Conservation (phyloP, 768 basidiomycete genomes). For the Tulasnella calospora region DNA sequence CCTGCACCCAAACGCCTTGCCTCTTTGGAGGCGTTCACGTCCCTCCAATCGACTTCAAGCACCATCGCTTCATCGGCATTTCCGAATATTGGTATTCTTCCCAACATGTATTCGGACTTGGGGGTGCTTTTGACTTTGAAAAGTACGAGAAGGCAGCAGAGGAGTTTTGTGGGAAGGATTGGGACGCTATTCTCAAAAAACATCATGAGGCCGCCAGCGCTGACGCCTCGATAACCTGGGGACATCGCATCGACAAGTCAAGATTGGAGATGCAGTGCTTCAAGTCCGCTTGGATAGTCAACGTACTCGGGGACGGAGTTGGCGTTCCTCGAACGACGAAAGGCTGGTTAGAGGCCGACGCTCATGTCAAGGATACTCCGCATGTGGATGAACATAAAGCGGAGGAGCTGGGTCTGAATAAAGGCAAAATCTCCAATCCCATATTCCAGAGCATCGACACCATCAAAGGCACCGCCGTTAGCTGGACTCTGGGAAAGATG, state of each 20-base stretch:
- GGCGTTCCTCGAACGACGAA: conserved; percentile 80
- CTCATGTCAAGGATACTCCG: conserved; percentile 43
- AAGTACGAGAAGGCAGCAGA: conserved; percentile 92
- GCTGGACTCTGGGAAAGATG: conserved; percentile 99
- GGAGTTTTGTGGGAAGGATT: conserved; percentile 73
- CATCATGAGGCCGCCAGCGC: conserved; percentile 59
- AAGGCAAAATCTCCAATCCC: conserved; percentile 38
- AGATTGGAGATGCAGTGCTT: conserved; percentile 97
- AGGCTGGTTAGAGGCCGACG: conserved; percentile 38
- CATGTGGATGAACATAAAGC: conserved; percentile 67
- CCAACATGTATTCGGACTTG: conserved; percentile 91
- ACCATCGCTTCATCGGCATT: conserved; percentile 91
- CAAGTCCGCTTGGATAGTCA: conserved; percentile 97
- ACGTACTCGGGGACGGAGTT: conserved; percentile 92
- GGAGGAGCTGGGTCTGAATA: conserved; percentile 52
- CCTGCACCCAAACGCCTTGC: conserved; percentile 61
- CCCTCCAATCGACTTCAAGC: conserved; percentile 89
- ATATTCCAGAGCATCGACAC: conserved; percentile 90
- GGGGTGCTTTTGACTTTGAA: conserved; percentile 92
- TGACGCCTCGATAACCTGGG: conserved; percentile 59
- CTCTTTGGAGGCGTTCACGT: conserved; percentile 93
- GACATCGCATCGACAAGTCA: conserved; percentile 68
- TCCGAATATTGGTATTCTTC: conserved; percentile 99
- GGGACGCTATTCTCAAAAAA: conserved; percentile 67
- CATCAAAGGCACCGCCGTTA: conserved; percentile 90